Percentiles rank a stretch among this genome's conserved stretches.
Conservation (phyloP, 1,139 yeast species). For the Yamadazyma aaseri region DNA sequence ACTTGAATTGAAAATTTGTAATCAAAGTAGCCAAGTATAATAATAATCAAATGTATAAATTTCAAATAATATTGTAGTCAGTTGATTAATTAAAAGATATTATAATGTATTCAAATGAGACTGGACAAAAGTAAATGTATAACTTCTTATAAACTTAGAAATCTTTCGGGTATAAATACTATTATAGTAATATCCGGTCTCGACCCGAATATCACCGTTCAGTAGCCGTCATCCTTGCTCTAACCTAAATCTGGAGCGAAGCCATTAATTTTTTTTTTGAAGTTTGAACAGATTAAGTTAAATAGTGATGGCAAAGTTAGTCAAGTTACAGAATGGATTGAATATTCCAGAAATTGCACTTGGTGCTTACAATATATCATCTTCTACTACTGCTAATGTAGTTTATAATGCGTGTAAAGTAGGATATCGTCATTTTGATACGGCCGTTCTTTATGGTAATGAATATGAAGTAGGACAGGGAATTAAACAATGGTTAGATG, state of each 20-base stretch:
- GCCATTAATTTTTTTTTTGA: neutral
- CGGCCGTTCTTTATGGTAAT: constrained; percentile 57
- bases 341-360: constrained; percentile 38
- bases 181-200: neutral
- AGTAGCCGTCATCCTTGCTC: constrained; percentile 1
- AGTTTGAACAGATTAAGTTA: too few species aligned
- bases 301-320: constrained; percentile 7
- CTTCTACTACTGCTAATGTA: constrained; percentile 24
- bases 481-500: constrained; percentile 48
- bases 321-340: constrained; percentile 19
- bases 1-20: neutral
- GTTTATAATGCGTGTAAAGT: constrained; percentile 46
- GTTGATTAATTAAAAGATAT: too few species aligned
- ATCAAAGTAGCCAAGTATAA: neutral
- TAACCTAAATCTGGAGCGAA: neutral
- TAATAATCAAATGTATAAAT: neutral
- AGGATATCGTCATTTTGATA: constrained; percentile 60
- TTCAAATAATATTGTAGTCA: neutral
- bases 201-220: neutral
- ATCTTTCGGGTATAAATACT: neutral
- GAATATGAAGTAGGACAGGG: constrained; percentile 60
- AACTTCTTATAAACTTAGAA: too few species aligned
- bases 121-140: too few species aligned
- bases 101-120: too few species aligned
- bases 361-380: constrained; percentile 35